Evolutionary conservation across 305 asterid genomes (phyloP).

Genomic region (Solanum chacoense): DNA sequence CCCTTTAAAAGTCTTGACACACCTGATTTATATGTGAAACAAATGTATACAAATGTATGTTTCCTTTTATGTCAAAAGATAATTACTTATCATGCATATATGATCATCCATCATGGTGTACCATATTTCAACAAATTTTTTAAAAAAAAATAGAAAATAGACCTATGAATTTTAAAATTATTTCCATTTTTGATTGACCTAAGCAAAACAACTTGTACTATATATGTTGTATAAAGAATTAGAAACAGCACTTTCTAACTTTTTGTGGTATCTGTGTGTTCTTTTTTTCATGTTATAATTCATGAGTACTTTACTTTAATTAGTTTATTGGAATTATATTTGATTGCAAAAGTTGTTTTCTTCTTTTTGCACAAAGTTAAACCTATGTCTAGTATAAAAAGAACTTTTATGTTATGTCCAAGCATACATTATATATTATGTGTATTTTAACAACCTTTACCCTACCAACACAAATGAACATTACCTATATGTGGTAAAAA

Average conservation of each 20-base stretch:
- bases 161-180: neutral
- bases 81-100: no score
- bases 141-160: neutral
- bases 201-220: neutral
- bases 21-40: no score
- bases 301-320: neutral
- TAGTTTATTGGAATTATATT: neutral
- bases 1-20: neutral
- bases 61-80: no score
- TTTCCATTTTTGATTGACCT: neutral
- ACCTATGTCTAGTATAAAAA: neutral
- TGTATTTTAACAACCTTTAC: neutral
- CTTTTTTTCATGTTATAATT: neutral
- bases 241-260: neutral
- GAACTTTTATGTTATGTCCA: neutral
- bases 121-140: neutral
- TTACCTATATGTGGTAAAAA: neutral
- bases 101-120: neutral
- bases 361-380: neutral
- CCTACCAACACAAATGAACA: neutral
- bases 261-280: neutral
- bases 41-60: no score
- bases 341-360: neutral
- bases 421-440: no score
- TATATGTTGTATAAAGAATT: neutral